Evolutionary conservation across 148 eudicot species (phyloP), one percentile per base, ranked within the genome.

Genomic region (Amaranthus cruentus): DNA sequence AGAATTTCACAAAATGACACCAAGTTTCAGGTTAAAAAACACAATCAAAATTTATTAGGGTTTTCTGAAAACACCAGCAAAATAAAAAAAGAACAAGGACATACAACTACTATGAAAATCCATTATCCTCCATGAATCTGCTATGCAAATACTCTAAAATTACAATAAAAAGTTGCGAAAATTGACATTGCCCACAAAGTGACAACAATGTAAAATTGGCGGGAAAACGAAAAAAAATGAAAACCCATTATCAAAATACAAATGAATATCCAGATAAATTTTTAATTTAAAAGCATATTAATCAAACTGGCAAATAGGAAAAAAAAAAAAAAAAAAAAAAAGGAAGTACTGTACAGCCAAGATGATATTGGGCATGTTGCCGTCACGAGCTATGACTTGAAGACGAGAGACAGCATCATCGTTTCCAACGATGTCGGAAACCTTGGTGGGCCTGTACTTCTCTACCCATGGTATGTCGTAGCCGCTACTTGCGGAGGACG

Each of bases 381-480:
- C 98, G 70, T 89, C 96, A 43, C 90, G 91, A 51, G 98, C 97
- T 74, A 94, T 94, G 83, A 94, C 96, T 81, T 89, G 93, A 61
- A 94, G 95, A 76, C 97, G 84, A 38, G 95, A 85, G 6, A 94
- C 93, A 51, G 96, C 97, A 75, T 94, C 97, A 56, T 85, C 90
- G 81, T 94, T 94, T 71, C 98, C 98, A 44, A 94, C 97, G 18
- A 94, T 94, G 69, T 94, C 97, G n/a, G 81, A 71, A 0, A 94
- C 96, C 76, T 82, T 91, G 71, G 82, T 70, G 50, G 98, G 98
- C 55, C 97, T 79, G 88, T 71, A 91, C 86, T 94, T 94, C 85
- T 94, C 98, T 7, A 94, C 97, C 97, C 98, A 91, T 44, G 98
- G 98, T 21, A 89, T 80, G 69, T 94, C 96, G 88, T 87, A 82